A percentile compares a stretch with the other conserved stretches of the same genome.
These are phyloP conservation scores for Trematosphaeria pertusa DNA, from an alignment of 2,329 filamentous ascomycete species.

Conservation along the genomic window DNA sequence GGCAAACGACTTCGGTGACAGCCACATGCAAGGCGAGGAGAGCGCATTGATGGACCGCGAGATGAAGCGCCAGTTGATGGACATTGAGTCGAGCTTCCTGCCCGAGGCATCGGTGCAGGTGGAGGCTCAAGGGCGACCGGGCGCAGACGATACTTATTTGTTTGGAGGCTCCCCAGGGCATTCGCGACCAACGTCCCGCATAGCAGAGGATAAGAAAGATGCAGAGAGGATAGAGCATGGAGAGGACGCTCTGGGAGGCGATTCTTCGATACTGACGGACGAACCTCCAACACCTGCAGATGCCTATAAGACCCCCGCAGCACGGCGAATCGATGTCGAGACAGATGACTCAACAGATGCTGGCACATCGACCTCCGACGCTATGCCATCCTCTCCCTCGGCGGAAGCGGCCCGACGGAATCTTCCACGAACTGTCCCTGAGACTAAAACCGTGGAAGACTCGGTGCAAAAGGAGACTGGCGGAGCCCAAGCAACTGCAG, in stretches of 20 bases:
- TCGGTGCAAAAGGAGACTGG: conserved; percentile 6
- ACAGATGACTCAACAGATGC: conserved; percentile 36
- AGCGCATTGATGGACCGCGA: conserved; percentile 62
- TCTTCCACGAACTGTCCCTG: conserved; percentile 24
- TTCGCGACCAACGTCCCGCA: conserved; percentile 26
- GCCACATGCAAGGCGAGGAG: conserved; percentile 43
- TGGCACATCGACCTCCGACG: conserved; percentile 38
- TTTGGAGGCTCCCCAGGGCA: conserved; percentile 49
- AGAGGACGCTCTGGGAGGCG: conserved; percentile 21
- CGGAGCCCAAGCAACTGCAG: conserved; percentile 13
- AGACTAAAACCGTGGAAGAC: conserved; percentile 6
- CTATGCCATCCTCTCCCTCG: conserved; percentile 52
- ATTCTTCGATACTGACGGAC: conserved; percentile 38
- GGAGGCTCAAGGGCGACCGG: conserved; percentile 33
- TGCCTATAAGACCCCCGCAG: conserved; percentile 52
- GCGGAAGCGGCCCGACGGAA: conserved; percentile 50
- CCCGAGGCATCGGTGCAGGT: conserved; percentile 57
- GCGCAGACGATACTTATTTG: conserved; percentile 56
- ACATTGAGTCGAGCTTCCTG: conserved; percentile 69
- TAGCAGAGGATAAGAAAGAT: conserved; percentile 9
- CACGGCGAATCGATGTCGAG: conserved; percentile 31
- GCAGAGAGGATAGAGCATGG: conserved; percentile 1
- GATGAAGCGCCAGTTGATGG: conserved; percentile 66
- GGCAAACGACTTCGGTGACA: conserved; percentile 34
- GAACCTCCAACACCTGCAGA: conserved; percentile 49